Evolutionary conservation across 2,329 filamentous ascomycete genomes (phyloP).

Genomic region (Chaetothyriales sp.): DNA sequence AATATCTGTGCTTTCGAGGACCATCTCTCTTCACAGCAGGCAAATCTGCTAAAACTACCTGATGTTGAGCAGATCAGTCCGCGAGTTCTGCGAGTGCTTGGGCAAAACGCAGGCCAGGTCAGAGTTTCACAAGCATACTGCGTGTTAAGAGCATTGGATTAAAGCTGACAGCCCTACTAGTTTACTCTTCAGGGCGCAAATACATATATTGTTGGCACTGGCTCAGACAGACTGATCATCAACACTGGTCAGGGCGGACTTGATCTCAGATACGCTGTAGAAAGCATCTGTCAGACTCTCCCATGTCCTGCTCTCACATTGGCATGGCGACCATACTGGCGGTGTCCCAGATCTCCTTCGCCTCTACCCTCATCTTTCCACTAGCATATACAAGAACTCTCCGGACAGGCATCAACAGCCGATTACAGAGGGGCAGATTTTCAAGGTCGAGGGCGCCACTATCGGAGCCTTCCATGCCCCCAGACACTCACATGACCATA

Average conservation of each 20-base stretch:
- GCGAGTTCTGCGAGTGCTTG: no score
- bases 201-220: no score
- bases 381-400: conserved; percentile 25
- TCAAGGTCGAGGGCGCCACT: conserved; percentile 27
- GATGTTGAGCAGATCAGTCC: no score
- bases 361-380: conserved; percentile 19
- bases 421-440: conserved; percentile 26
- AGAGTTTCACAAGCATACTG: no score
- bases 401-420: conserved; percentile 21
- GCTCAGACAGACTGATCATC: no score
- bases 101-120: no score
- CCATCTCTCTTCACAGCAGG: no score
- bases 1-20: no score
- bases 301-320: conserved; percentile 31
- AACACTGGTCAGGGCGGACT: conserved; percentile 11
- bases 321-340: conserved; percentile 32
- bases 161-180: no score
- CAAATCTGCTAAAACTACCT: no score
- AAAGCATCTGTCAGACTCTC: conserved; percentile 22
- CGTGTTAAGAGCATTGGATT: no score
- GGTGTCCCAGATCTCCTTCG: conserved; percentile 27
- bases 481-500: conserved; percentile 62
- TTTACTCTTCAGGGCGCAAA: no score
- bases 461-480: conserved; percentile 35
- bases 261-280: conserved; percentile 23